Percentiles rank a stretch among this genome's conserved stretches.
Evolutionary conservation across 2,329 filamentous ascomycete genomes (phyloP).

Genomic region (Scopulariopsis brevicaulis): DNA sequence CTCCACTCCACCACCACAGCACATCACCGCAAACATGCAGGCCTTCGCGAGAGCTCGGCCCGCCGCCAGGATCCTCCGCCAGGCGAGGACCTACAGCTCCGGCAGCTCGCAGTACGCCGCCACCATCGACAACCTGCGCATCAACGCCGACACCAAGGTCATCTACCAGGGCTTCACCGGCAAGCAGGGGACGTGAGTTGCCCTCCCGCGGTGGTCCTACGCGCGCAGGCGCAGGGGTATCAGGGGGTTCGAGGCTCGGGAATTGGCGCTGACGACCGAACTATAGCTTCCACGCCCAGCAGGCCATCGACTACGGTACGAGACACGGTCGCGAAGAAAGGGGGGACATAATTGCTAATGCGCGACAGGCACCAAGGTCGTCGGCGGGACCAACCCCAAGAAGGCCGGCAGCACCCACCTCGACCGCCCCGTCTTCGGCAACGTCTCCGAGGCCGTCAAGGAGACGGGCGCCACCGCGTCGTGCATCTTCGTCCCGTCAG

Average conservation of each 20-base stretch:
- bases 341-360: constrained; percentile 7
- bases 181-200: constrained; percentile 78
- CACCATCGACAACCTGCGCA: constrained; percentile 78
- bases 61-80: constrained; percentile 59
- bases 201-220: background rate
- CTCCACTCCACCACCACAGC: background rate
- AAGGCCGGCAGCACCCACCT: constrained; percentile 90
- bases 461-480: constrained; percentile 83
- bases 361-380: constrained; percentile 76
- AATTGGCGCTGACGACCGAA: background rate
- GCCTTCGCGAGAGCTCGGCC: constrained; percentile 62
- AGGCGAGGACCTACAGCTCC: constrained; percentile 60
- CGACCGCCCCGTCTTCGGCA: constrained; percentile 84
- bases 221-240: background rate
- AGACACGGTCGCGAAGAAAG: background rate
- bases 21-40: constrained; percentile 56
- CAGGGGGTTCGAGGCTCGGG: background rate
- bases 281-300: constrained; percentile 84
- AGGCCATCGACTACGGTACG: constrained; percentile 97
- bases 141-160: constrained; percentile 88
- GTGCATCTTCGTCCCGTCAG: constrained; percentile 91
- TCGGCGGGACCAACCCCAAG: constrained; percentile 98
- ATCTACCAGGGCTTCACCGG: constrained; percentile 96
- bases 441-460: constrained; percentile 78
- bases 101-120: constrained; percentile 56